phyloP scores from a whole-genome alignment of 768 basidiomycete species.

The Suillus brevipes region DNA sequence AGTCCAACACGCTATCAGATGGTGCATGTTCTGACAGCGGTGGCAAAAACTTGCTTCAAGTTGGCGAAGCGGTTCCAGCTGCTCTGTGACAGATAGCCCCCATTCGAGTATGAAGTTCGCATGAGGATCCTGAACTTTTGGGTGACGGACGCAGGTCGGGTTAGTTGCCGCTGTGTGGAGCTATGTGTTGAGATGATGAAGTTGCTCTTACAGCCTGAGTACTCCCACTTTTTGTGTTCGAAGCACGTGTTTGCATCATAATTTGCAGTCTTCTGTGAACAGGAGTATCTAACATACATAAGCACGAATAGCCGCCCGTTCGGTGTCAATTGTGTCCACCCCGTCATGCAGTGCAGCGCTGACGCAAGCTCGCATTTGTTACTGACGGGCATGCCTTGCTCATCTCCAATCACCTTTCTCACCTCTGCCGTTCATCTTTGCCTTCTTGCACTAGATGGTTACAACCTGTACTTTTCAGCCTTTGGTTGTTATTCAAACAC shows the following conservation, averaged over 20 bases:
- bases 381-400: too few relatives aligned
- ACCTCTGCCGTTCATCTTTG: too few relatives aligned
- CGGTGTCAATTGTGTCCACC: too few relatives aligned
- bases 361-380: too few relatives aligned
- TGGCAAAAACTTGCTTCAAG: background rate
- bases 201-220: background rate
- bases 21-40: background rate
- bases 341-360: too few relatives aligned
- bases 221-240: background rate
- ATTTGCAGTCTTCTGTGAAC: background rate
- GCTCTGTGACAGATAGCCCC: background rate
- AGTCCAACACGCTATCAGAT: background rate
- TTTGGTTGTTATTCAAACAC: too few relatives aligned
- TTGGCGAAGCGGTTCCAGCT: background rate
- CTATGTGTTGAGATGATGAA: background rate
- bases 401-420: too few relatives aligned
- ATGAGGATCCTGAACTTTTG: background rate
- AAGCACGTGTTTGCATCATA: background rate
- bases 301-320: too few relatives aligned
- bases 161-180: background rate
- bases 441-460: too few relatives aligned
- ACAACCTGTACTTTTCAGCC: too few relatives aligned
- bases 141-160: background rate
- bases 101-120: background rate
- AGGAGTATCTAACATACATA: background rate